phyloP scores from a whole-genome alignment of 331 rosid genomes.

The Rhamnella rubrinervis region DNA sequence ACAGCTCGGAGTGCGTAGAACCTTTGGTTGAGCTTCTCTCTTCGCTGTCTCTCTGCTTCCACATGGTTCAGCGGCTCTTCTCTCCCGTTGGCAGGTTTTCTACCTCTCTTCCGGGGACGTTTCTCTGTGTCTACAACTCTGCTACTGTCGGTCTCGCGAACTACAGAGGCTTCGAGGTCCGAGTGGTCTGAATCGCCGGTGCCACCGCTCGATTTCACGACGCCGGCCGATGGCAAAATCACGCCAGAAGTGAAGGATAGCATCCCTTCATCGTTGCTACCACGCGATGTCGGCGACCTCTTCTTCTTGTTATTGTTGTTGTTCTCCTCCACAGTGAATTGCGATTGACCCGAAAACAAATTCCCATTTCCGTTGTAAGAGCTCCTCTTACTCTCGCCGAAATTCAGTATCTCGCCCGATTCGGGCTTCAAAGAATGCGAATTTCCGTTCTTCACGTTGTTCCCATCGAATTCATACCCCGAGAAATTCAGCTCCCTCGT shows the following conservation, averaged over 20 bases:
- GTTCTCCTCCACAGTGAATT: conserved; percentile 40
- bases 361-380: conserved; percentile 34
- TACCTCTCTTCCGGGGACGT: conserved; percentile 68
- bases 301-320: conserved; percentile 45
- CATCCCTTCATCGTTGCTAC: conserved; percentile 67
- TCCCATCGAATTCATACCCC: conserved; percentile 42
- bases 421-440: conserved; percentile 66
- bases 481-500: conserved; percentile 64
- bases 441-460: conserved; percentile 33
- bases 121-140: conserved; percentile 63
- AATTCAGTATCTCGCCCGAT: conserved; percentile 75
- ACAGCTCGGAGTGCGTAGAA: conserved; percentile 84
- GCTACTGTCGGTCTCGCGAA: conserved; percentile 52
- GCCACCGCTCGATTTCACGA: conserved; percentile 40
- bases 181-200: conserved; percentile 74
- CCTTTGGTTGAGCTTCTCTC: conserved; percentile 78
- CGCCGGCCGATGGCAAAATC: conserved; percentile 39
- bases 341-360: conserved; percentile 55
- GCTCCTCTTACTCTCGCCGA: conserved; percentile 57
- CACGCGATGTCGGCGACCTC: conserved; percentile 49
- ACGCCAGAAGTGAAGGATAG: conserved; percentile 72
- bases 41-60: conserved; percentile 81
- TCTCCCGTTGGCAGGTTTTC: conserved; percentile 87
- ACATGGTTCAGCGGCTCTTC: conserved; percentile 94
- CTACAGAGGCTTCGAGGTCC: conserved; percentile 74